Conservation (phyloP, 208 protist genomes). For the Acanthamoeba lenticulata region DNA sequence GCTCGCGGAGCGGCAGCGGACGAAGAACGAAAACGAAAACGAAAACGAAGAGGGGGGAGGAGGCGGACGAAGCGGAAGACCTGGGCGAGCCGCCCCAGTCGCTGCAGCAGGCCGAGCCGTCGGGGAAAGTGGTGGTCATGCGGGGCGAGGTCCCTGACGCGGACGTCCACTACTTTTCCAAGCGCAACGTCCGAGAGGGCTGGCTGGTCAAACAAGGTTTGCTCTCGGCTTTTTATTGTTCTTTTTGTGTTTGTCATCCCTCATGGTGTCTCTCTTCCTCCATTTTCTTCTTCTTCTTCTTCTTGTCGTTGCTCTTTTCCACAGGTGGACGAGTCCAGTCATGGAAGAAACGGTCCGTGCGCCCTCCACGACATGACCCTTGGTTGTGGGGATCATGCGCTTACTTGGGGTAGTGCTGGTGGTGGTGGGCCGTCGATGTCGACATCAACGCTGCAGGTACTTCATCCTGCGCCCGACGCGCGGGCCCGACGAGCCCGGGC, state of each 20-base stretch:
- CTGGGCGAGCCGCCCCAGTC: background rate
- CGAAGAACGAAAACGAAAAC: background rate
- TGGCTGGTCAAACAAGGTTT: conserved; percentile 13
- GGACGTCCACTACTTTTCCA: conserved; percentile 14
- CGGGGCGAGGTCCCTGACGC: background rate
- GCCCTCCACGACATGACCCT: background rate
- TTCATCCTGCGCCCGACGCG: background rate
- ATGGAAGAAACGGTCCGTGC: conserved; percentile 12
- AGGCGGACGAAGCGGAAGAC: background rate
- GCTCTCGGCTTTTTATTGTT: no score
- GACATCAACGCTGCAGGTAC: background rate
- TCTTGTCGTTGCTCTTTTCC: background rate
- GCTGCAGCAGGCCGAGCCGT: background rate
- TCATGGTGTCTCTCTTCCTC: no score
- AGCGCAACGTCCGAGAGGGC: background rate
- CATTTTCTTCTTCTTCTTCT: background rate
- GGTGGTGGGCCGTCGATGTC: background rate
- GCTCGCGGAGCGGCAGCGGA: background rate
- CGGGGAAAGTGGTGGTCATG: background rate
- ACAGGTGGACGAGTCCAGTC: background rate
- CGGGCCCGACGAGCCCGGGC: background rate
- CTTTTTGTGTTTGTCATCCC: no score
- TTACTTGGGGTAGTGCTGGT: background rate
- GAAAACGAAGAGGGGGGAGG: background rate
- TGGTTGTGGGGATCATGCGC: background rate